phyloP scores from a whole-genome alignment of 345 rosid species.

The Heritiera littoralis region DNA sequence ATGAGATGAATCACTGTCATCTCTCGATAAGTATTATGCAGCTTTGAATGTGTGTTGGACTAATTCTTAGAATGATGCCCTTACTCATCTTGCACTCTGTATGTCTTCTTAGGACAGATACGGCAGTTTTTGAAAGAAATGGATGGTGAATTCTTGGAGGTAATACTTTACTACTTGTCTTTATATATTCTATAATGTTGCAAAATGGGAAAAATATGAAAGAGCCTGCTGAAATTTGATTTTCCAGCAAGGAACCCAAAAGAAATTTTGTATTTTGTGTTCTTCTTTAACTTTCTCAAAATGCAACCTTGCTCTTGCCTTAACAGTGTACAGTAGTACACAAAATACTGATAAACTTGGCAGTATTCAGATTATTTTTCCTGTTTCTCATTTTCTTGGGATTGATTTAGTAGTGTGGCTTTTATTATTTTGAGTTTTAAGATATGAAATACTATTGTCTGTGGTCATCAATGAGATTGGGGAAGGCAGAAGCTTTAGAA shows the following conservation, averaged over 20 bases:
- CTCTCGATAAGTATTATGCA: not conserved
- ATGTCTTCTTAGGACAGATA: conserved; percentile 46
- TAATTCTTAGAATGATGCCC: not conserved
- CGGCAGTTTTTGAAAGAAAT: conserved; percentile 63
- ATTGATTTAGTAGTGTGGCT: not conserved
- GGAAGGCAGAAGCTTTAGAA: not conserved
- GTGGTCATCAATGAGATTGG: not conserved
- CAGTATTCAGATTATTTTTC: not conserved
- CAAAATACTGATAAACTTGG: not conserved
- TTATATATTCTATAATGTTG: not conserved
- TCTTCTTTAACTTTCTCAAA: not conserved
- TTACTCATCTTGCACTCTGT: not conserved
- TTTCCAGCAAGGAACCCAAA: not conserved
- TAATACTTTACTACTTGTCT: conserved; percentile 21
- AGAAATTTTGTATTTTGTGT: not conserved
- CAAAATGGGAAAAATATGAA: not conserved
- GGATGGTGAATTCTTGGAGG: conserved; percentile 90
- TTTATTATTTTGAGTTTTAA: not conserved
- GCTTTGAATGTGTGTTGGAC: conserved; percentile 3
- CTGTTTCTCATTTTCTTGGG: not conserved
- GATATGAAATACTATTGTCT: not conserved
- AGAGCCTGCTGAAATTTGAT: not conserved
- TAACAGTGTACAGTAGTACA: not conserved
- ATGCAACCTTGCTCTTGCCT: not conserved
- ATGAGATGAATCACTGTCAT: not conserved